Evolutionary conservation across 2,329 filamentous ascomycete species (phyloP), one percentile per base, ranked within the genome.

Genomic region (Cercospora zeae-maydis): DNA sequence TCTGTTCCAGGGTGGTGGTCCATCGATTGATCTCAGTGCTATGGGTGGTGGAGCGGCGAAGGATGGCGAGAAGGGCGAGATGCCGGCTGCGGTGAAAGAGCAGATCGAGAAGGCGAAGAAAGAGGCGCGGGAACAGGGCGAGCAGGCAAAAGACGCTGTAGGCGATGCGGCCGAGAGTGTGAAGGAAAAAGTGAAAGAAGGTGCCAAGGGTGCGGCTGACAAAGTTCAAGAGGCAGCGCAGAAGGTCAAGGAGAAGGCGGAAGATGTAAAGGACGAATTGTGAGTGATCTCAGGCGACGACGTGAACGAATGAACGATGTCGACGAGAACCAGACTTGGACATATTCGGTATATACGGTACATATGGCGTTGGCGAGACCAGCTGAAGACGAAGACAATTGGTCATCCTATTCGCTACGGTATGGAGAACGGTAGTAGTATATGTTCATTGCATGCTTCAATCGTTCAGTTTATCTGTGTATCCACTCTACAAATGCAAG

Each of bases 11-110:
- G 37, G 52, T n/a, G 55, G 47, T 60, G 65, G 56, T 30, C 58
- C 59, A 11, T 60, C 55, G 7, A 54, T 27, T 24, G 63, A 49
- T 10, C 42, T 49, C 2, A 49, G 42, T 49, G 42, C 42, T 14
- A 49, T 49, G 42, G 42, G 42, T 14, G 42, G 42, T 10, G 42
- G 42, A 21, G 39, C 49, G 3, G 49, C 27, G 14, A 34, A 53
- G 49, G 49, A 33, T 30, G 49, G 30, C 10, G 42, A 51, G 64
- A 58, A 16, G 61, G 66, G 59, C 10, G 66, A 65, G 37, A 69
- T 68, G 67, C 66, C 67, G 19, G 63, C 66, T 31, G 61, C 54
- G 21, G 63, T 69, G 4, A 69, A 66, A 59, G 58, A 66, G 59
- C 59, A 66, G 62, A 37, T 68, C 11, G 63, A 63, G 13, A 59